These are phyloP conservation scores for Phoma sp. DNA, from an alignment of 2,329 filamentous ascomycete genomes.

Conservation along the genomic window DNA sequence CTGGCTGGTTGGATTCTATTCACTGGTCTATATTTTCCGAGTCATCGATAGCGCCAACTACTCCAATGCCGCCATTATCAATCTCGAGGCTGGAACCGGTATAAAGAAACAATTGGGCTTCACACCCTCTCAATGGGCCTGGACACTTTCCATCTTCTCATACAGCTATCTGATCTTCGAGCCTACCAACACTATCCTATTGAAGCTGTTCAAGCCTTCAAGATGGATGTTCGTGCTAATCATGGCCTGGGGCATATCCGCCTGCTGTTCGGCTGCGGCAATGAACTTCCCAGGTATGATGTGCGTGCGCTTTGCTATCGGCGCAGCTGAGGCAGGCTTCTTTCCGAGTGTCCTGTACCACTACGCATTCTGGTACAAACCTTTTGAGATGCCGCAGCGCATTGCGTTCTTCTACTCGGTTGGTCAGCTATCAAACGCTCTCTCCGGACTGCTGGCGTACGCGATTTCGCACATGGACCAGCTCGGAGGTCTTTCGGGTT, in stretches of 20 bases:
- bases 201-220: slow-evolving; percentile 25
- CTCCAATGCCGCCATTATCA: slow-evolving; percentile 45
- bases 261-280: slow-evolving; percentile 23
- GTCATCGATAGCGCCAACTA: slow-evolving; percentile 39
- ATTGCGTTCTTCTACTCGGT: slow-evolving; percentile 55
- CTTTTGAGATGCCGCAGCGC: slow-evolving; percentile 26
- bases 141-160: slow-evolving; percentile 41
- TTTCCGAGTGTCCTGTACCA: slow-evolving; percentile 49
- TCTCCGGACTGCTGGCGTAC: slow-evolving; percentile 53
- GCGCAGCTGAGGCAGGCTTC: slow-evolving; percentile 23
- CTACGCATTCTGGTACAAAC: slow-evolving; percentile 59
- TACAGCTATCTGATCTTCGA: slow-evolving; percentile 42
- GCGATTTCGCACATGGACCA: slow-evolving; percentile 65
- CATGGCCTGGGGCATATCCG: slow-evolving; percentile 33
- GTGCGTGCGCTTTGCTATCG: slow-evolving; percentile 29
- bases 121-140: slow-evolving; percentile 39
- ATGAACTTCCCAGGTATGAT: slow-evolving; percentile 30
- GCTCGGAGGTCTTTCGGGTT: slow-evolving; percentile 48
- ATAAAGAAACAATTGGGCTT: slow-evolving; percentile 43
- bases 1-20: slow-evolving; percentile 40
- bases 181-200: slow-evolving; percentile 28
- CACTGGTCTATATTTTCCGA: slow-evolving; percentile 38
- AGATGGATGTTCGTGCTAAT: slow-evolving; percentile 31
- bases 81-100: slow-evolving; percentile 38
- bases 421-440: slow-evolving; percentile 39